Percentiles rank a stretch among this genome's conserved stretches.
phyloP scores from a whole-genome alignment of 2,329 filamentous ascomycete species.

The Exophiala phaeomuriformis region DNA sequence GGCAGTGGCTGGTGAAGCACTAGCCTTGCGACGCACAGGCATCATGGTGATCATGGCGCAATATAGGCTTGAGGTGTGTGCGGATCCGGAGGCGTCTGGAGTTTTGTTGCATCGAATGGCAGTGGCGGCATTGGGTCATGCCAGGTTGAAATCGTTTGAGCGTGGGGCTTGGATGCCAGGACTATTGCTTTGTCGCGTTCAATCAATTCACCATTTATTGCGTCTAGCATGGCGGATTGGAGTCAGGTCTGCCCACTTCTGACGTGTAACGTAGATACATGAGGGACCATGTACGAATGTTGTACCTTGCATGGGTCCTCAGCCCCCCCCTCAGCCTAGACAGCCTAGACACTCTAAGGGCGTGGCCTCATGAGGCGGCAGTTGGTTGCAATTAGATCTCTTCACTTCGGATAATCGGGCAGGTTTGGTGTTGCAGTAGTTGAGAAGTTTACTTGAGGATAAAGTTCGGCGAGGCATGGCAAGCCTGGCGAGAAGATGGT shows the following conservation, averaged over 20 bases:
- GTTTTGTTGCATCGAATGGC: not conserved
- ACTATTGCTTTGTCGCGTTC: slow-evolving; percentile 1
- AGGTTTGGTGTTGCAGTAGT: too few species aligned
- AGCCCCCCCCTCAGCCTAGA: too few species aligned
- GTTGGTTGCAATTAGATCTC: too few species aligned
- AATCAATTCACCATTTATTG: not conserved
- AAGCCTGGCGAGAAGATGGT: too few species aligned
- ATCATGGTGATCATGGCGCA: slow-evolving; percentile 9
- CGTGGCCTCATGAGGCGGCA: too few species aligned
- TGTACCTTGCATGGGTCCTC: too few species aligned
- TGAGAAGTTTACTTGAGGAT: too few species aligned
- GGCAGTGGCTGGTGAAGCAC: slow-evolving; percentile 8
- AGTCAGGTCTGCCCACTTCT: not conserved
- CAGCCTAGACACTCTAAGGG: too few species aligned
- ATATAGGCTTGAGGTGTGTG: not conserved
- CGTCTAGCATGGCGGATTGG: not conserved
- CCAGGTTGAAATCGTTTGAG: not conserved
- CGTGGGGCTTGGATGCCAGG: not conserved
- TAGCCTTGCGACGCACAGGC: slow-evolving; percentile 10
- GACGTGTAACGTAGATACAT: too few species aligned
- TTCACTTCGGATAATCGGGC: too few species aligned
- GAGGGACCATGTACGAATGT: too few species aligned
- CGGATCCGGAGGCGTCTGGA: not conserved
- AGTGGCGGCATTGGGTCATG: not conserved
- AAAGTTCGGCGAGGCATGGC: too few species aligned